These are phyloP conservation scores for Fusarium concolor DNA, from an alignment of 2,329 filamentous ascomycete species.

Conservation along the genomic window DNA sequence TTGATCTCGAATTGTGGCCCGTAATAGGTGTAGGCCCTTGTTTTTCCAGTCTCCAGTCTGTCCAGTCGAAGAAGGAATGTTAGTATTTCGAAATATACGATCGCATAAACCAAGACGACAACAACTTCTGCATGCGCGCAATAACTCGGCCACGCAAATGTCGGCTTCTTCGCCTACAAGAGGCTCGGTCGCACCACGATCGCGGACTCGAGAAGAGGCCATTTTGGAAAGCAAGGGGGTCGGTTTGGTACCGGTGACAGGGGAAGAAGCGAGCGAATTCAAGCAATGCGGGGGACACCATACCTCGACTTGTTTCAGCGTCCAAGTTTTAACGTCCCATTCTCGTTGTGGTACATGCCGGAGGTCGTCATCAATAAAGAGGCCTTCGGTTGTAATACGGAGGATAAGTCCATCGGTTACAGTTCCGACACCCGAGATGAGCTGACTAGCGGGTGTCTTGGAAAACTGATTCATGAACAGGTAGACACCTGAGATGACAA, in stretches of 20 bases:
- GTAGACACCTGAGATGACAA: conserved; percentile 93
- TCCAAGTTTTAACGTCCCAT: conserved; percentile 99
- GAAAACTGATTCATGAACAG: conserved; percentile 90
- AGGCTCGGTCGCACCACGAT: conserved; percentile 62
- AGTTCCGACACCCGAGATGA: conserved; percentile 83
- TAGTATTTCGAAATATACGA: conserved; percentile 58
- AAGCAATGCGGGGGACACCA: conserved; percentile 77
- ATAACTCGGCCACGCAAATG: conserved; percentile 70
- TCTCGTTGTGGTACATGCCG: conserved; percentile 92
- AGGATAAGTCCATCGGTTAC: conserved; percentile 94
- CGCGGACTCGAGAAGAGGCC: conserved; percentile 59
- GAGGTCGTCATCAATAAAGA: conserved; percentile 97
- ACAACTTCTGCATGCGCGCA: conserved; percentile 72
- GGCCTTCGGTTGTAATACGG: conserved; percentile 90
- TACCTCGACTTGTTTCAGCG: conserved; percentile 91
- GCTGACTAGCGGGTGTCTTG: conserved; percentile 88
- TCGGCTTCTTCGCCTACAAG: conserved; percentile 75
- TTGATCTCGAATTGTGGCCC: conserved; percentile 73
- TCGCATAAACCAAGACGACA: conserved; percentile 68
- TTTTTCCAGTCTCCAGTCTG: conserved; percentile 67
- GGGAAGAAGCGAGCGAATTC: conserved; percentile 57
- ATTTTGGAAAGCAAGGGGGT: conserved; percentile 61
- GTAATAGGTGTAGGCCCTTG: conserved; percentile 70
- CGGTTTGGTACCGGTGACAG: conserved; percentile 54
- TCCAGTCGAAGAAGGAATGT: conserved; percentile 53